Percentiles rank a stretch among this genome's conserved stretches.
These are phyloP conservation scores for Lactifluus rugatus DNA, from an alignment of 768 basidiomycete species.

Conservation along the genomic window DNA sequence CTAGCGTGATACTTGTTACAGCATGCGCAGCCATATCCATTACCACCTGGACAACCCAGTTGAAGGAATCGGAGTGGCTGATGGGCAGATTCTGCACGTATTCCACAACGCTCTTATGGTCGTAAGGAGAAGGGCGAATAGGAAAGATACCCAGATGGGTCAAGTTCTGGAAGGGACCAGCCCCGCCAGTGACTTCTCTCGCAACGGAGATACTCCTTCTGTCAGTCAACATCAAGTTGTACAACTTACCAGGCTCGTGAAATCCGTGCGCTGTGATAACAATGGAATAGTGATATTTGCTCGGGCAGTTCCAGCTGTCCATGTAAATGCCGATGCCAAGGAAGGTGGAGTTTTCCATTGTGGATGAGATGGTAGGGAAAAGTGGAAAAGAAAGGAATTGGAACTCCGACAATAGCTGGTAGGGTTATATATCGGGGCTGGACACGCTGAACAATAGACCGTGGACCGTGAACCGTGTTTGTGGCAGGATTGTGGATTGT, in stretches of 20 bases:
- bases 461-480: background rate
- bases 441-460: background rate
- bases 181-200: background rate
- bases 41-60: slow-evolving; percentile 1
- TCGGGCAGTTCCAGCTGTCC: background rate
- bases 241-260: background rate
- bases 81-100: background rate
- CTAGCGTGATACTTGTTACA: background rate
- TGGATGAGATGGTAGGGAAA: background rate
- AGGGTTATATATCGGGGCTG: background rate
- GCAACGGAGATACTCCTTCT: no score
- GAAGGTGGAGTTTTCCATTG: background rate
- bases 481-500: background rate
- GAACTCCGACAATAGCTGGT: background rate
- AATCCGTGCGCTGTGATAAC: background rate
- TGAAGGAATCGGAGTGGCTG: background rate
- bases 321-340: background rate
- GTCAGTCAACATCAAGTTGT: background rate
- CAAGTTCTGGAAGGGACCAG: background rate
- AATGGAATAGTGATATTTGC: background rate
- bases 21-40: background rate
- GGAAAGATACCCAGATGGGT: background rate
- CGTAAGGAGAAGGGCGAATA: background rate
- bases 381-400: background rate
- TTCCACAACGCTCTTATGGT: background rate